Base-by-base conservation (phyloP, 257 asterid genomes). In the Nicotiana knightiana region DNA sequence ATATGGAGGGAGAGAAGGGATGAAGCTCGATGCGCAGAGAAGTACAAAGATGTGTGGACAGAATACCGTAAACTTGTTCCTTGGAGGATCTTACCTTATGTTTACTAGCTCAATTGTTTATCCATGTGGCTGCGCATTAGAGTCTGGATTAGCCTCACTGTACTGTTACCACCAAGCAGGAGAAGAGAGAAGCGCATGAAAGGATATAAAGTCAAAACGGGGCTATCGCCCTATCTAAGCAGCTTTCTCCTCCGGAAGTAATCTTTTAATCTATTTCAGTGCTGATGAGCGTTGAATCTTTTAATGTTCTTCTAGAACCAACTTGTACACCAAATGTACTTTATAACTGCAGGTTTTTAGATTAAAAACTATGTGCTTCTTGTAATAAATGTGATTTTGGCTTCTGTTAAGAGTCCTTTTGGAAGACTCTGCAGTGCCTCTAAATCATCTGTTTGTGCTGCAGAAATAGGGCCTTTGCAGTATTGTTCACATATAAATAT, bases 1-100 rank as follows among this genome's bases (percentile, higher is more conserved):
- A 86, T 94, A 85, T 96, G 99, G 99, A 91, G 99, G 87, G 99
- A 96, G 83, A 92, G 98, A 87, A 89, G 99, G 87, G 99, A 94
- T 35, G 99, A 96, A 89, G 92, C 95, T 64, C 91, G 99, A 62
- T 94, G 99, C 68, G 97, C 98, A 3, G 85, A 96, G 84, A 96
- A 94, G 92, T 93, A 96, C 87, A 94, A 90, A 88, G 97, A 96
- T 35, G 85, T 94, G 12, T 96, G 99, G 98, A 90, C 87, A 65
- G 97, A 94, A 84, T 96, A 96, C 78, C 88, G 92, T 85, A 89
- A 91, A 81, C 82, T 88, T 81, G 98, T 96, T 73, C 99, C 99
- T 6, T 96, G 92, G 92, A 93, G 99, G 85, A 96, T 96, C 87
- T 82, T 96, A 79, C 98, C 98, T 1, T 93, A 90, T 83, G 88